Percentiles rank a stretch among this genome's conserved stretches.
phyloP scores from a whole-genome alignment of 768 basidiomycete species.

The Termitomyces heimii region DNA sequence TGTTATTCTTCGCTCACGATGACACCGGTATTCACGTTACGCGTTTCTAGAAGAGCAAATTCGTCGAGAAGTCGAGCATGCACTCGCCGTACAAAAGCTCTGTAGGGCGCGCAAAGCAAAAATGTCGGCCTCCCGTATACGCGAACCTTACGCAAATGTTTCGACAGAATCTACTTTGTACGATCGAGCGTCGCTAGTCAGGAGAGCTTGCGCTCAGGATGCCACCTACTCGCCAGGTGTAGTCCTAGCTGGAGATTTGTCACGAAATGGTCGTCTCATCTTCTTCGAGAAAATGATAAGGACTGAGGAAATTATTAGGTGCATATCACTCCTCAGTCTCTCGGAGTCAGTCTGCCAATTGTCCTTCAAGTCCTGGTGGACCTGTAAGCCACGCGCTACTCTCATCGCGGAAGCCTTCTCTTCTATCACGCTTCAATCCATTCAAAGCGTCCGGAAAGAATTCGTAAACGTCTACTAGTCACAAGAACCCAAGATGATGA shows the following conservation, averaged over 20 bases:
- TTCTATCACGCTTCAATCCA: background rate
- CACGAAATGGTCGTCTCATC: background rate
- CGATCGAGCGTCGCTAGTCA: background rate
- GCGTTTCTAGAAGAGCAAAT: conserved; percentile 4
- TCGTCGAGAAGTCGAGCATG: conserved; percentile 6
- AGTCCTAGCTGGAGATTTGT: background rate
- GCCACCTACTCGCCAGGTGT: background rate
- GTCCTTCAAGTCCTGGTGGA: background rate
- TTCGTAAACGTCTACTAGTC: background rate
- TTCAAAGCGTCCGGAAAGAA: background rate
- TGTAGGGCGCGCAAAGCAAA: conserved; percentile 3
- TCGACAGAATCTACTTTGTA: background rate
- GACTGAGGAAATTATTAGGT: background rate
- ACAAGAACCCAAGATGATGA: background rate
- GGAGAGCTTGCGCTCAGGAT: background rate
- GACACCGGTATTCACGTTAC: background rate
- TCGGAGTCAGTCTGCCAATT: background rate
- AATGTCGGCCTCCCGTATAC: background rate
- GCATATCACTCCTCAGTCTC: background rate
- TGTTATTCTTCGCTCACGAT: background rate
- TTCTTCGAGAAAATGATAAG: background rate
- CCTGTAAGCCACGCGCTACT: background rate
- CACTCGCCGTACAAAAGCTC: conserved; percentile 3
- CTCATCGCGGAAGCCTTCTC: background rate
- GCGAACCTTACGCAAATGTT: background rate